Evolutionary conservation across 306 rosid genomes (phyloP).

Genomic region (Leucaena leucocephala): DNA sequence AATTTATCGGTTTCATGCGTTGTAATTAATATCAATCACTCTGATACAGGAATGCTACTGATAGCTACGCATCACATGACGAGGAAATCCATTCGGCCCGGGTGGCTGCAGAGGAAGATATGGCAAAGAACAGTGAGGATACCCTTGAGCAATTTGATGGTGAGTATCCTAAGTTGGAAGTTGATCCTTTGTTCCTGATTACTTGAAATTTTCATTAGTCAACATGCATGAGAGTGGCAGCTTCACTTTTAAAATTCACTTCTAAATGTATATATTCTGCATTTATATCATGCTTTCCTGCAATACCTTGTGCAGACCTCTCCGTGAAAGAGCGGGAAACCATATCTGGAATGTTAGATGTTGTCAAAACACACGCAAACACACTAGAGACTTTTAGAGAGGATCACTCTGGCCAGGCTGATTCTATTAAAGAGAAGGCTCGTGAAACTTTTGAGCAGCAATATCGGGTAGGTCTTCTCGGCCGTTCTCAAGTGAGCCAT

Average conservation of each 20-base stretch:
- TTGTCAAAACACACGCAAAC: conserved; percentile 50
- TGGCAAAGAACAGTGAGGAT: conserved; percentile 52
- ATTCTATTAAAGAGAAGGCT: conserved; percentile 52
- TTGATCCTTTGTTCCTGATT: neutral
- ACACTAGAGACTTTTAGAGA: conserved; percentile 55
- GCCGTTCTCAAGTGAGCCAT: neutral
- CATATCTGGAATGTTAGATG: conserved; percentile 52
- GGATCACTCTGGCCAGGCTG: conserved; percentile 60
- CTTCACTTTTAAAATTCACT: neutral
- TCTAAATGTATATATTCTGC: neutral
- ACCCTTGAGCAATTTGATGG: conserved; percentile 53
- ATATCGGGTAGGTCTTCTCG: conserved; percentile 49
- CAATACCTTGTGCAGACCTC: conserved; percentile 45
- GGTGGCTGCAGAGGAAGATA: conserved; percentile 64
- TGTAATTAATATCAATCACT: neutral
- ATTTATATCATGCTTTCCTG: neutral
- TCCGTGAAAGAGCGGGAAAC: conserved; percentile 47
- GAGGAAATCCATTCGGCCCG: conserved; percentile 60
- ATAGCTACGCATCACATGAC: conserved; percentile 65
- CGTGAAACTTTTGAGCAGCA: conserved; percentile 57
- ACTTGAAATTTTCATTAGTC: neutral
- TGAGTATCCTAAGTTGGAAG: conserved; percentile 38
- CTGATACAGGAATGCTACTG: conserved; percentile 57
- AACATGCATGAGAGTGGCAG: neutral
- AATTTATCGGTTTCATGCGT: neutral